Percentiles rank a stretch among this genome's conserved stretches.
phyloP scores from a whole-genome alignment of 805 yeast genomes.

The Kuraishia ogatae region DNA sequence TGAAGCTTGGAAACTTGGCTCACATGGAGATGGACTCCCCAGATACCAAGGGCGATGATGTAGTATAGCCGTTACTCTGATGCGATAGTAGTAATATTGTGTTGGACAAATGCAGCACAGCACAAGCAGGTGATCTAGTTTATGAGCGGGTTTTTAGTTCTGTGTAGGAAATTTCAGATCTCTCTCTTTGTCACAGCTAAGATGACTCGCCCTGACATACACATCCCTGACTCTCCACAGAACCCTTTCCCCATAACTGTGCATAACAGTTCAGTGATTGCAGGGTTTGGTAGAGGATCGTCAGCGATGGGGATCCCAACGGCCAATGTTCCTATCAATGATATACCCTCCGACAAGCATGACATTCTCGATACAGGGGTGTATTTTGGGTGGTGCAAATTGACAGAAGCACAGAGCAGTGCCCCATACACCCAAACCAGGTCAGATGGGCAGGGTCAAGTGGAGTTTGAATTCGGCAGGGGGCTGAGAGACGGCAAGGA shows the following conservation, averaged over 20 bases:
- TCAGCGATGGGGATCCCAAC: conserved; percentile 92
- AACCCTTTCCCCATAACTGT: conserved; percentile 42
- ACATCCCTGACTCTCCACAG: conserved; percentile 30
- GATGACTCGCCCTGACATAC: conserved; percentile 32
- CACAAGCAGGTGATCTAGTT: neutral
- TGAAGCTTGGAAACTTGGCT: too few species aligned
- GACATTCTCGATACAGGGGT: conserved; percentile 62
- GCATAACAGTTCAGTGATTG: conserved; percentile 38
- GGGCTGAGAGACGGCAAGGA: conserved; percentile 28
- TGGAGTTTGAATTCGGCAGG: conserved; percentile 56
- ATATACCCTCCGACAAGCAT: conserved; percentile 29
- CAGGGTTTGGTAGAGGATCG: conserved; percentile 96
- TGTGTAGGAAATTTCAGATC: neutral
- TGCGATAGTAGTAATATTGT: neutral
- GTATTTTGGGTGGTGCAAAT: conserved; percentile 65
- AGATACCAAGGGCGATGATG: too few species aligned
- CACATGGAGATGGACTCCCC: too few species aligned
- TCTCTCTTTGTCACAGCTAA: neutral
- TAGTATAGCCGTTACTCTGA: too few species aligned
- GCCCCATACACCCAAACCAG: conserved; percentile 18
- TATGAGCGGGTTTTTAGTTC: neutral
- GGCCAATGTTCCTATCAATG: conserved; percentile 69
- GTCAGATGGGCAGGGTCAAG: conserved; percentile 29
- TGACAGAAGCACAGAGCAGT: conserved; percentile 11
- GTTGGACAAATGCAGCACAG: neutral